Evolutionary conservation across 2,329 filamentous ascomycete species (phyloP).

Genomic region (Geosmithia flava): DNA sequence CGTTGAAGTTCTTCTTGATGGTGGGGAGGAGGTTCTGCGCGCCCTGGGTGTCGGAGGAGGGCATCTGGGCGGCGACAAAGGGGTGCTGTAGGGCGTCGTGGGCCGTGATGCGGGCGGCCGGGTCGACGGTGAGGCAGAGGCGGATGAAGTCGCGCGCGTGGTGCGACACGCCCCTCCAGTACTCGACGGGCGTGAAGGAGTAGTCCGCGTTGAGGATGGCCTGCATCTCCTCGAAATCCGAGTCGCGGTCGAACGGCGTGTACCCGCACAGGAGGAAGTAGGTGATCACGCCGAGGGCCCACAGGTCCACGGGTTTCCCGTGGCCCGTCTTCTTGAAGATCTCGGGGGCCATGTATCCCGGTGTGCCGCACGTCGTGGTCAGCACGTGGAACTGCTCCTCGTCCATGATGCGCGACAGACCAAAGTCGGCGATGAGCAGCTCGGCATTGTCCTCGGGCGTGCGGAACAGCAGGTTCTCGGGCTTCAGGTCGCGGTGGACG

Average conservation of each 20-base stretch:
- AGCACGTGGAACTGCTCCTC: constrained; percentile 97
- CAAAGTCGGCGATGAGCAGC: constrained; percentile 93
- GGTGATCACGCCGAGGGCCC: constrained; percentile 96
- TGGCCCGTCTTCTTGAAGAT: constrained; percentile 99
- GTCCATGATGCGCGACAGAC: constrained; percentile 93
- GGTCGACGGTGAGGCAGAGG: constrained; percentile 83
- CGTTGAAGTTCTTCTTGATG: constrained; percentile 66
- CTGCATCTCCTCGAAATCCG: constrained; percentile 98
- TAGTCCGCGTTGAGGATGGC: constrained; percentile 96
- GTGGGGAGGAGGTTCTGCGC: constrained; percentile 50
- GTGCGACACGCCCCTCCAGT: constrained; percentile 88
- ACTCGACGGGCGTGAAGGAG: constrained; percentile 84
- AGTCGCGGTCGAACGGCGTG: constrained; percentile 95
- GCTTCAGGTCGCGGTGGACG: constrained; percentile 94
- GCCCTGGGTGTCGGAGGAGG: constrained; percentile 29
- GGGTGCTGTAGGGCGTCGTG: constrained; percentile 62
- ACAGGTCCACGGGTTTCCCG: constrained; percentile 95
- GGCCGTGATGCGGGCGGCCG: constrained; percentile 76
- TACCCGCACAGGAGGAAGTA: constrained; percentile 98
- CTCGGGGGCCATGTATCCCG: constrained; percentile 97
- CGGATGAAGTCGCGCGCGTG: constrained; percentile 86
- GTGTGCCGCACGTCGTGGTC: constrained; percentile 94
- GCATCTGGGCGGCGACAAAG: constrained; percentile 45
- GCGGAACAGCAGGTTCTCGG: constrained; percentile 91
- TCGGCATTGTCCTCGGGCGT: constrained; percentile 97